Evolutionary conservation across 1,284 basidiomycete species (phyloP).

Genomic region (Peniophora sp.): DNA sequence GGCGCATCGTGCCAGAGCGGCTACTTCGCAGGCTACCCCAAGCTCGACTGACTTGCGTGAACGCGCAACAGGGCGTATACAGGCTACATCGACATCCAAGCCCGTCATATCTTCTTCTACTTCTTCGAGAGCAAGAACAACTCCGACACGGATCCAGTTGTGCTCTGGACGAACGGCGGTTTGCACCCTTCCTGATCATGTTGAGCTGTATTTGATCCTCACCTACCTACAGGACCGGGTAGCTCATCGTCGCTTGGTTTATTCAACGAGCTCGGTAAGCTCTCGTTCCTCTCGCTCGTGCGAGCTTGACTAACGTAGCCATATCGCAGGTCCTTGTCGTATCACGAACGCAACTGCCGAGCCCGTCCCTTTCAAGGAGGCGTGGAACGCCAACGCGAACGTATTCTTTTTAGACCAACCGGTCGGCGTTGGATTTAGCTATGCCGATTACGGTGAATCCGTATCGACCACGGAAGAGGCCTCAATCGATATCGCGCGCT

Average conservation of each 20-base stretch:
- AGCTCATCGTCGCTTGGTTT: constrained; percentile 57
- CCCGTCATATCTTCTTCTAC: constrained; percentile 74
- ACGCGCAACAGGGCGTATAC: constrained; percentile 38
- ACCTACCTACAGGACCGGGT: constrained; percentile 35
- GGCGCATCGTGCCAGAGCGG: not conserved
- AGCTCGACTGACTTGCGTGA: too few species aligned
- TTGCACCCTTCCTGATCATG: not conserved
- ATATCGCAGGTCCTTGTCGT: constrained; percentile 34
- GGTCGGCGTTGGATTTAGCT: constrained; percentile 67
- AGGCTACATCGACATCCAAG: constrained; percentile 57
- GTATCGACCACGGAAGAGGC: constrained; percentile 66
- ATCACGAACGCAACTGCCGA: constrained; percentile 34
- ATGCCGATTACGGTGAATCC: constrained; percentile 45
- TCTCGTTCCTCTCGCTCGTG: constrained; percentile 11
- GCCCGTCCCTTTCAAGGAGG: constrained; percentile 52
- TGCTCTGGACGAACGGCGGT: constrained; percentile 68
- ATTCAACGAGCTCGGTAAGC: constrained; percentile 44
- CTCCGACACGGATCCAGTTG: constrained; percentile 46
- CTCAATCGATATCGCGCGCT: constrained; percentile 62
- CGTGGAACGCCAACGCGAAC: constrained; percentile 60
- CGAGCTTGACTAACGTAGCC: not conserved
- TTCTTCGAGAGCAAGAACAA: constrained; percentile 75
- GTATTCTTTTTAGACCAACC: constrained; percentile 68
- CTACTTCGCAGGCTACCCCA: not conserved
- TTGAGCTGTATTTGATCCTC: not conserved